These are phyloP conservation scores for Nannizziopsis barbatae DNA, from an alignment of 2,329 filamentous ascomycete genomes.

Conservation along the genomic window DNA sequence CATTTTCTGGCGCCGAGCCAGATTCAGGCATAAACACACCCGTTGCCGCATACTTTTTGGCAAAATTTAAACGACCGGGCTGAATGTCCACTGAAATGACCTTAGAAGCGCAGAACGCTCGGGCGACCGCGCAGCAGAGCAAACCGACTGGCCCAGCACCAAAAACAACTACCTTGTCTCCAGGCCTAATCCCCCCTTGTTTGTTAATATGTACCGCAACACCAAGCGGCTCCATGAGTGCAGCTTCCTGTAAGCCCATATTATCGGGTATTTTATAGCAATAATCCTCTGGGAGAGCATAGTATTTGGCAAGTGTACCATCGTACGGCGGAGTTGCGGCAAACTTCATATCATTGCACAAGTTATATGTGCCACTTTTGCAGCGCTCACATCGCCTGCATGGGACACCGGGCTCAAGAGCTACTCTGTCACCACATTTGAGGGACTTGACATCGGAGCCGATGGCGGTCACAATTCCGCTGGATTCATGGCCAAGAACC, in stretches of 20 bases:
- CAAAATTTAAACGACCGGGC: slow-evolving; percentile 65
- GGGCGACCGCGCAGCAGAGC: slow-evolving; percentile 74
- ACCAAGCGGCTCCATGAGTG: slow-evolving; percentile 76
- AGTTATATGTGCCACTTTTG: slow-evolving; percentile 55
- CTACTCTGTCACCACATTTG: slow-evolving; percentile 53
- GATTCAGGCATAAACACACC: slow-evolving; percentile 50
- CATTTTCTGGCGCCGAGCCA: slow-evolving; percentile 58
- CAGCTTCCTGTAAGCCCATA: slow-evolving; percentile 74
- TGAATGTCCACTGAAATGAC: slow-evolving; percentile 86
- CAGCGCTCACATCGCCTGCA: slow-evolving; percentile 56
- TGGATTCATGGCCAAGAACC: slow-evolving; percentile 59
- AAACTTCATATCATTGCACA: slow-evolving; percentile 79
- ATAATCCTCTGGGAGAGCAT: slow-evolving; percentile 72
- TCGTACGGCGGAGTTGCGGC: slow-evolving; percentile 90
- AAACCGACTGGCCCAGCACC: slow-evolving; percentile 80
- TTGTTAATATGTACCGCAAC: slow-evolving; percentile 77
- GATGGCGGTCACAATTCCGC: slow-evolving; percentile 58
- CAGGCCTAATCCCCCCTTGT: slow-evolving; percentile 60
- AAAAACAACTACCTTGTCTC: slow-evolving; percentile 70
- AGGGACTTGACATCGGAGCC: slow-evolving; percentile 54
- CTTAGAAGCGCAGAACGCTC: slow-evolving; percentile 71
- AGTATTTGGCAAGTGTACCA: slow-evolving; percentile 82
- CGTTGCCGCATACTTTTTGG: slow-evolving; percentile 51
- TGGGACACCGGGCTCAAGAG: slow-evolving; percentile 57
- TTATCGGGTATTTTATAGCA: slow-evolving; percentile 77